A percentile compares a stretch with the other conserved stretches of the same genome.
Evolutionary conservation across 1,284 basidiomycete genomes (phyloP).

Genomic region (Ustilago loliicola): DNA sequence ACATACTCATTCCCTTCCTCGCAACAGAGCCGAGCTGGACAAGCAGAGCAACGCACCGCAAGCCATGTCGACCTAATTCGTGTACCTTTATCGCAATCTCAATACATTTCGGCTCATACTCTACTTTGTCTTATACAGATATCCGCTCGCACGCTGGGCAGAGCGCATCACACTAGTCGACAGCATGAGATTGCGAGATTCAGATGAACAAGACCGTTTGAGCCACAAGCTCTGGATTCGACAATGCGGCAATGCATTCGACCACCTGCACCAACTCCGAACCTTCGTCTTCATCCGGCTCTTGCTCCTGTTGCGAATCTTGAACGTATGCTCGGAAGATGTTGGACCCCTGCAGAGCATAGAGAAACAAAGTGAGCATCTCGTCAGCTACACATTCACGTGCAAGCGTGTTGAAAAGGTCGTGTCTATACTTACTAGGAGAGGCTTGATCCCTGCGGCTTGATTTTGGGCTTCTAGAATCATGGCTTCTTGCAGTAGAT

Average conservation of each 20-base stretch:
- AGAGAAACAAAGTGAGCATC: not conserved
- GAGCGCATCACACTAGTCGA: not conserved
- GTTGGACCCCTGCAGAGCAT: slow-evolving; percentile 16
- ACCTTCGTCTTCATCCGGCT: not conserved
- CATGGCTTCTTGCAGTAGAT: slow-evolving; percentile 24
- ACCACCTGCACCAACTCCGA: slow-evolving; percentile 35
- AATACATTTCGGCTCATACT: not conserved
- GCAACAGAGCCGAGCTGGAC: slow-evolving; percentile 57
- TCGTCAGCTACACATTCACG: not conserved
- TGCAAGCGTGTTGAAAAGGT: not conserved
- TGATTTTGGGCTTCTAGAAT: slow-evolving; percentile 34
- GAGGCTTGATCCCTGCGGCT: slow-evolving; percentile 32
- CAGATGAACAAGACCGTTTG: slow-evolving; percentile 41
- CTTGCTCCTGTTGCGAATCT: not conserved
- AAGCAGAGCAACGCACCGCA: slow-evolving; percentile 52
- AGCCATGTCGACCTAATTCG: slow-evolving; percentile 55
- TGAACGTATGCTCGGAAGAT: slow-evolving; percentile 19
- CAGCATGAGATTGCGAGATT: not conserved
- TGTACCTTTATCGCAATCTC: not conserved
- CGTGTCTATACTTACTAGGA: slow-evolving; percentile 25
- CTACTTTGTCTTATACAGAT: not conserved
- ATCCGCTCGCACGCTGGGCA: not conserved
- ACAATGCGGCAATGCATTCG: slow-evolving; percentile 43
- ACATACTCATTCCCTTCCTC: not conserved
- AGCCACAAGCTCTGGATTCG: slow-evolving; percentile 22